A percentile compares a stretch with the other conserved stretches of the same genome.
phyloP scores from a whole-genome alignment of 2,329 filamentous ascomycete genomes.

The Cercospora sojina region DNA sequence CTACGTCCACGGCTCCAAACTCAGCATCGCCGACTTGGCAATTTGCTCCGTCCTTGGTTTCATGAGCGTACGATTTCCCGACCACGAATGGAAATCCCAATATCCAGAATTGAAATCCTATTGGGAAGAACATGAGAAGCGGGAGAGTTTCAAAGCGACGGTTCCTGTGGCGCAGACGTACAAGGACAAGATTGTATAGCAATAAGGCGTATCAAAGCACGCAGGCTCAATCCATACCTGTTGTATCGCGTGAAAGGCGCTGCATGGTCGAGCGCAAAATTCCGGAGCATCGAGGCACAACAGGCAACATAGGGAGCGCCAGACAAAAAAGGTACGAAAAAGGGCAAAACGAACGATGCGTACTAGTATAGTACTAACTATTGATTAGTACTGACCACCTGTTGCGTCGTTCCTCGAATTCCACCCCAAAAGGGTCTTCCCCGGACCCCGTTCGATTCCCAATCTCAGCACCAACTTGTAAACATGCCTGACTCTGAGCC shows the following conservation, averaged over 20 bases:
- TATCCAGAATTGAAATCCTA: slow-evolving; percentile 44
- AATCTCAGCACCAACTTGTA: not conserved
- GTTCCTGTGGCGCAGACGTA: slow-evolving; percentile 38
- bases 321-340: not conserved
- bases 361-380: not conserved
- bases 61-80: slow-evolving; percentile 37
- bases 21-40: slow-evolving; percentile 41
- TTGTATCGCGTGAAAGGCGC: not conserved
- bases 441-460: not conserved
- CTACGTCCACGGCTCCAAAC: slow-evolving; percentile 36
- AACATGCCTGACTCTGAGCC: not conserved
- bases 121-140: slow-evolving; percentile 47
- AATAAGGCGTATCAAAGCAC: not conserved
- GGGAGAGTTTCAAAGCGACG: slow-evolving; percentile 43
- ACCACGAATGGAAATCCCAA: slow-evolving; percentile 37
- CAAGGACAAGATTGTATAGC: slow-evolving; percentile 40
- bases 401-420: not conserved
- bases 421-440: too few relatives aligned
- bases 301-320: not conserved
- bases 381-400: not conserved
- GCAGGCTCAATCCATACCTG: not conserved
- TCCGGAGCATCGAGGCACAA: not conserved
- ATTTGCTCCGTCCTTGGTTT: slow-evolving; percentile 38
- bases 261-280: not conserved
- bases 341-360: not conserved